Conservation (phyloP, 176 grass and related monocot genomes). For the Poa pratensis region DNA sequence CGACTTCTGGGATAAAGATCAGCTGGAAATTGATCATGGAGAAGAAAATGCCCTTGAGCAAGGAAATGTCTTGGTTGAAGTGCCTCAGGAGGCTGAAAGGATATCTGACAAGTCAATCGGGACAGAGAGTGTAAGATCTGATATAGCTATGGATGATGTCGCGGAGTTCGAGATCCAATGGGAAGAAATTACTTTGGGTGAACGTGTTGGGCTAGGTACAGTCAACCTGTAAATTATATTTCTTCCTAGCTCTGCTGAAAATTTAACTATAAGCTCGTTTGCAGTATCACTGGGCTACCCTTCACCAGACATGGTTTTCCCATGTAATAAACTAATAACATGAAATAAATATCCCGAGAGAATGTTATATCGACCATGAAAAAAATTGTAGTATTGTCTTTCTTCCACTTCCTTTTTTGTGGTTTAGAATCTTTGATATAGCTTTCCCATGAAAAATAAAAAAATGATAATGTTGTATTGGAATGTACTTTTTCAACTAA, state of each 20-base stretch:
- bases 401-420: conserved; percentile 35
- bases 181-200: conserved; percentile 90
- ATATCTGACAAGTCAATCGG: conserved; percentile 80
- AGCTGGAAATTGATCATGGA: conserved; percentile 57
- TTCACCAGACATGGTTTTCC: background rate
- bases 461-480: conserved; percentile 2
- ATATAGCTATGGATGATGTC: conserved; percentile 78
- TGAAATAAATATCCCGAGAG: background rate
- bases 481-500: conserved; percentile 34
- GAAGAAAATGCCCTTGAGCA: conserved; percentile 51
- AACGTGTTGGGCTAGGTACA: conserved; percentile 93
- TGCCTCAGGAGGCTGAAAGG: conserved; percentile 63
- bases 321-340: background rate
- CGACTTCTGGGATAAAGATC: conserved; percentile 49
- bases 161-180: conserved; percentile 93
- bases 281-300: conserved; percentile 23
- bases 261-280: conserved; percentile 20
- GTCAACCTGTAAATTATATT: conserved; percentile 14
- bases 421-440: conserved; percentile 57
- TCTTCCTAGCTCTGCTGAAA: conserved; percentile 4
- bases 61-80: conserved; percentile 55
- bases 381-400: conserved; percentile 7
- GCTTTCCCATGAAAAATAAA: conserved; percentile 22
- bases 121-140: conserved; percentile 87
- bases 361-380: background rate